Percentiles rank a stretch among this genome's conserved stretches.
Conservation (phyloP, 495 filamentous ascomycete species). For the Sordaria brevicollis region DNA sequence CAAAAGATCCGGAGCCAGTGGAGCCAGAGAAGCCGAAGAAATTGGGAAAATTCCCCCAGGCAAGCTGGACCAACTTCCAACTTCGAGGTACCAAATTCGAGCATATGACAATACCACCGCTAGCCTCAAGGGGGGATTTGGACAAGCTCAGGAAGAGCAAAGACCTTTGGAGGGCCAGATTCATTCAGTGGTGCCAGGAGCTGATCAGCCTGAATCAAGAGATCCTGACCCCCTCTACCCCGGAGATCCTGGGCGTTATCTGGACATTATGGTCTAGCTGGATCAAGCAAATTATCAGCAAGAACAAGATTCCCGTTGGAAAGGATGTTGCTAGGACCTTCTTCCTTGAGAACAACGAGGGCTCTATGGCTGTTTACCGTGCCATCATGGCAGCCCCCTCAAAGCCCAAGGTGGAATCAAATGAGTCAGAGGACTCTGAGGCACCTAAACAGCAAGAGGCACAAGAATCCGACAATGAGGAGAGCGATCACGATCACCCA, state of each 20-base stretch:
- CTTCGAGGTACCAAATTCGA: background rate
- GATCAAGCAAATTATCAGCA: slow-evolving; percentile 4
- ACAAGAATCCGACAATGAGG: background rate
- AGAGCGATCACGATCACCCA: background rate
- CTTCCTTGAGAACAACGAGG: slow-evolving; percentile 1
- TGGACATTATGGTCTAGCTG: slow-evolving; percentile 2
- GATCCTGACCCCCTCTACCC: background rate
- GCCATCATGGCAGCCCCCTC: background rate
- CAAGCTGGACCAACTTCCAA: background rate
- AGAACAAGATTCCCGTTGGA: slow-evolving; percentile 3
- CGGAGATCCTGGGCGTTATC: background rate
- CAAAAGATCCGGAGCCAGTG: background rate
- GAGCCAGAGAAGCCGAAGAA: background rate
- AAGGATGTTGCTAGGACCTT: slow-evolving; percentile 5
- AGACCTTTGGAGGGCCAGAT: slow-evolving; percentile 8
- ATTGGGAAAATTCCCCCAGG: background rate
- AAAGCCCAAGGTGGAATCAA: background rate
- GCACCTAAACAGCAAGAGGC: background rate
- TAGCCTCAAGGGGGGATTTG: background rate
- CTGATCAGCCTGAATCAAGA: slow-evolving; percentile 5
- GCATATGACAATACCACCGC: background rate
- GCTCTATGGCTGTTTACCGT: background rate
- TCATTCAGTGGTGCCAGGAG: slow-evolving; percentile 12
- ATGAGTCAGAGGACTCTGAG: background rate
- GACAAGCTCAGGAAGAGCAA: background rate